Evolutionary conservation across 2,329 filamentous ascomycete species (phyloP).

Genomic region (Sordariomycetes sp.): DNA sequence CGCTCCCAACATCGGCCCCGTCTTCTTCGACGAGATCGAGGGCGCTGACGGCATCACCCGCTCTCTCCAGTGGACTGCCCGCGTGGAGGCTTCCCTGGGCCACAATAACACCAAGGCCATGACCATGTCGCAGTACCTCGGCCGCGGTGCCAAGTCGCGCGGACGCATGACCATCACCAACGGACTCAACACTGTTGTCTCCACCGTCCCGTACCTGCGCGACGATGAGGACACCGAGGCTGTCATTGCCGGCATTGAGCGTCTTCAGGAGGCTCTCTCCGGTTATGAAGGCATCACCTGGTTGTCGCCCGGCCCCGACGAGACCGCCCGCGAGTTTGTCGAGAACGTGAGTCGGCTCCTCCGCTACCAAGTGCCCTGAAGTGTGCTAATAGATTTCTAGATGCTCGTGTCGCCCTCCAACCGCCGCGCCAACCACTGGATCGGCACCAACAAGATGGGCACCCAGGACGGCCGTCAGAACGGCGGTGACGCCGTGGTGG

Average conservation of each 20-base stretch:
- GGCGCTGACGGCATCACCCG: constrained; percentile 50
- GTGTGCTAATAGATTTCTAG: constrained; percentile 1
- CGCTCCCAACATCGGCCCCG: constrained; percentile 56
- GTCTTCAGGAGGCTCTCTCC: constrained; percentile 42
- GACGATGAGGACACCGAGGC: constrained; percentile 49
- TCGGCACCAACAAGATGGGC: constrained; percentile 53
- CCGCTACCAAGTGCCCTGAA: neutral
- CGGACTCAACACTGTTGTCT: constrained; percentile 48
- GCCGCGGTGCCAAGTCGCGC: constrained; percentile 52
- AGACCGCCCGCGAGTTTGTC: constrained; percentile 47
- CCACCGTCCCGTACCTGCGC: constrained; percentile 48
- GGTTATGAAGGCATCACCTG: constrained; percentile 46
- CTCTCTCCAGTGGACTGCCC: constrained; percentile 57
- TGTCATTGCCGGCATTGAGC: constrained; percentile 54
- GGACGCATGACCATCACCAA: constrained; percentile 52
- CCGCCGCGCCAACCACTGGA: constrained; percentile 42
- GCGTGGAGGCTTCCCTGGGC: constrained; percentile 49
- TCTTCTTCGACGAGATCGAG: constrained; percentile 43
- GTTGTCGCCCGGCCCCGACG: constrained; percentile 40
- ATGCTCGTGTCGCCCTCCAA: constrained; percentile 21
- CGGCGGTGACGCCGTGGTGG: constrained; percentile 51
- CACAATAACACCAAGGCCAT: constrained; percentile 26
- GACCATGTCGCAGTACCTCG: constrained; percentile 53
- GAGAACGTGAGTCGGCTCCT: constrained; percentile 28
- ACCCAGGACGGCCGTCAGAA: constrained; percentile 40